Evolutionary conservation across 768 basidiomycete genomes (phyloP), one percentile per base, ranked within the genome.

Genomic region (Pholiota molesta): DNA sequence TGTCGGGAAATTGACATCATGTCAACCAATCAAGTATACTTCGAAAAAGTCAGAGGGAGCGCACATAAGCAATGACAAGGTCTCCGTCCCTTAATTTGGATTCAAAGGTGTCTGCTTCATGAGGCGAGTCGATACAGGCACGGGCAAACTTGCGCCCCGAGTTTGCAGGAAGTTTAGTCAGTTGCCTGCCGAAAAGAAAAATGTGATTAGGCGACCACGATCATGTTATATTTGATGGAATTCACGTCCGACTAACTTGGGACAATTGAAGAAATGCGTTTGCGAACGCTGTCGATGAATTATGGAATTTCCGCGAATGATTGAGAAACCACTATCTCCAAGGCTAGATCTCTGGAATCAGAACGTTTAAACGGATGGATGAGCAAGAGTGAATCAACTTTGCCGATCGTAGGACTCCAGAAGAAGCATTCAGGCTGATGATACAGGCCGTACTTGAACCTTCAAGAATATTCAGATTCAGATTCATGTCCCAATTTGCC

Each of bases 391-490:
- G 53, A 26, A 77, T 85, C 66, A 70, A 92, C 92, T 92, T 94
- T 60, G 91, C 90, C 23, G 91, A 85, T 54, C 89, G 89, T 60
- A 94, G 78, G 47, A 89, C 63, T 16, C 92, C 92, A 2, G 88
- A 89, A 17, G 89, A 83, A 9, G 90, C 82, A 69, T 94, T 93
- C 58, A 94, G 72, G 57, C 83, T 91, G 39, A 92, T 70, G 26
- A 94, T 74, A 68, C 90, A 92, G 35, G 91, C 92, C 0, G 93
- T 95, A 71, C 93, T 94, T 11, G 93, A 93, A 59, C 92, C 92
- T 94, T 53, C 23, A 65, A 52, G 28, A 21, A 55, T 42, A n/a
- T 44, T n/a, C 23, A 49, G 21, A 4, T 42, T 35, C 42, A 57
- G 26, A 23, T 52, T 57, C 52, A 55, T 19, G 14, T 17, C 26